Conservation (phyloP, 192 early-diverging fungal genomes). For the Coemansia sp. region DNA sequence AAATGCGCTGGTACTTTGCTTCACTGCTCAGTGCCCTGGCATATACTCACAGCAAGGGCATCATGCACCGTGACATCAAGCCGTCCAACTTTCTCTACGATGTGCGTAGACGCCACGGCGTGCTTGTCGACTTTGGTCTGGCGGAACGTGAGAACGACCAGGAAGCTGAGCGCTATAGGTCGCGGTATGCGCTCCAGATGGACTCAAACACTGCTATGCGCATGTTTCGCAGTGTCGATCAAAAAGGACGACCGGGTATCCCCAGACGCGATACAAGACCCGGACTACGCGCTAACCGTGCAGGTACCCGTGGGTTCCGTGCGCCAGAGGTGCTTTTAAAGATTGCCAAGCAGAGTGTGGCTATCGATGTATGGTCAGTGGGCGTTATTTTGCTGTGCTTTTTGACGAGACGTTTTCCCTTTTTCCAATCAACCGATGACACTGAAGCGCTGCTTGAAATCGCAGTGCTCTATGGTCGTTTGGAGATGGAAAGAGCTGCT, state of each 20-base stretch:
- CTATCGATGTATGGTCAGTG: constrained; percentile 90
- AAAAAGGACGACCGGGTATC: constrained; percentile 38
- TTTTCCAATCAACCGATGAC: constrained; percentile 87
- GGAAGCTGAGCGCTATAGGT: constrained; percentile 24
- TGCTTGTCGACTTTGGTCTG: constrained; percentile 91
- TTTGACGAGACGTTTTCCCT: constrained; percentile 79
- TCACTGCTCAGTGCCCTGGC: constrained; percentile 67
- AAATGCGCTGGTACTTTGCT: constrained; percentile 75
- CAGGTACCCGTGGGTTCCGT: constrained; percentile 89
- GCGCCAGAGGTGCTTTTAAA: constrained; percentile 91
- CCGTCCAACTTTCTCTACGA: constrained; percentile 95
- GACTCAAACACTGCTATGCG: constrained; percentile 41
- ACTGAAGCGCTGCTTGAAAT: constrained; percentile 83
- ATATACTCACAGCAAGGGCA: constrained; percentile 64
- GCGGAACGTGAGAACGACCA: constrained; percentile 60
- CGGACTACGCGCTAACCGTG: constrained; percentile 70
- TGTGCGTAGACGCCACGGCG: constrained; percentile 61
- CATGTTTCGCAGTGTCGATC: constrained; percentile 42
- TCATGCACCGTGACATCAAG: constrained; percentile 93
- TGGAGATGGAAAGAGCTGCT: constrained; percentile 70
- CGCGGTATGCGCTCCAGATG: constrained; percentile 41
- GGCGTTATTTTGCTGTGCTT: constrained; percentile 83
- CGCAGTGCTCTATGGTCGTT: constrained; percentile 70
- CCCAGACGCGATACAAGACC: constrained; percentile 55
- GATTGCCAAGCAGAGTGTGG: constrained; percentile 68